A percentile compares a stretch with the other conserved stretches of the same genome.
These are phyloP conservation scores for Pythium utonaiense DNA, from an alignment of 352 stramenopile genomes.

Conservation along the genomic window DNA sequence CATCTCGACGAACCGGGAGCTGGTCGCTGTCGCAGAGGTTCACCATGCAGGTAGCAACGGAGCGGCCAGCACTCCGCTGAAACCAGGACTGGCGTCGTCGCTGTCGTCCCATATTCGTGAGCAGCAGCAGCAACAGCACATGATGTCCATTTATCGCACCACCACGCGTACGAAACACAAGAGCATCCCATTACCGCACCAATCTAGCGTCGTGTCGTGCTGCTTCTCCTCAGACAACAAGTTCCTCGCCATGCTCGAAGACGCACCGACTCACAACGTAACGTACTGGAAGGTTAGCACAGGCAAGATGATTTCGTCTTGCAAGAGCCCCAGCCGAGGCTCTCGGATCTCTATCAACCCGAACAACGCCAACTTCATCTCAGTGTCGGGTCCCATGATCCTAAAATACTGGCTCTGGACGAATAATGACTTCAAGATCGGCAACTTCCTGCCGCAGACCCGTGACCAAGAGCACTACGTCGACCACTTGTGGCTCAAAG, in stretches of 20 bases:
- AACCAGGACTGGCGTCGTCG: not conserved
- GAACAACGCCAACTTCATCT: constrained; percentile 66
- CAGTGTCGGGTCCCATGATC: constrained; percentile 68
- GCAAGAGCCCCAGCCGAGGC: constrained; percentile 65
- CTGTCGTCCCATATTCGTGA: constrained; percentile 17
- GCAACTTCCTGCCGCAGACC: constrained; percentile 67
- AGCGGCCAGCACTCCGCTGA: constrained; percentile 1
- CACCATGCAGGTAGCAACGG: constrained; percentile 22
- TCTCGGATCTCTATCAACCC: constrained; percentile 69
- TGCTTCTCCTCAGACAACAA: constrained; percentile 76
- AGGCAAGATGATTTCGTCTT: constrained; percentile 63
- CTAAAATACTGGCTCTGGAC: constrained; percentile 80
- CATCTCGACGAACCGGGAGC: constrained; percentile 61
- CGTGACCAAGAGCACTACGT: constrained; percentile 83
- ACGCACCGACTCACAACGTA: constrained; percentile 63
- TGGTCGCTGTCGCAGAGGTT: constrained; percentile 64
- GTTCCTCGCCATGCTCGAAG: constrained; percentile 66
- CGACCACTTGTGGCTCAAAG: constrained; percentile 71
- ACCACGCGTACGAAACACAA: constrained; percentile 38
- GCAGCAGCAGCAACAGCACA: constrained; percentile 37
- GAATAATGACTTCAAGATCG: constrained; percentile 74
- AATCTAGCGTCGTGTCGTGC: constrained; percentile 61
- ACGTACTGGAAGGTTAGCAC: constrained; percentile 82
- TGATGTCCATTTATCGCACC: constrained; percentile 66
- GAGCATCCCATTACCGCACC: constrained; percentile 41